Base-by-base conservation (phyloP, 2,329 filamentous ascomycete species). In the Cladosporium sp. region DNA sequence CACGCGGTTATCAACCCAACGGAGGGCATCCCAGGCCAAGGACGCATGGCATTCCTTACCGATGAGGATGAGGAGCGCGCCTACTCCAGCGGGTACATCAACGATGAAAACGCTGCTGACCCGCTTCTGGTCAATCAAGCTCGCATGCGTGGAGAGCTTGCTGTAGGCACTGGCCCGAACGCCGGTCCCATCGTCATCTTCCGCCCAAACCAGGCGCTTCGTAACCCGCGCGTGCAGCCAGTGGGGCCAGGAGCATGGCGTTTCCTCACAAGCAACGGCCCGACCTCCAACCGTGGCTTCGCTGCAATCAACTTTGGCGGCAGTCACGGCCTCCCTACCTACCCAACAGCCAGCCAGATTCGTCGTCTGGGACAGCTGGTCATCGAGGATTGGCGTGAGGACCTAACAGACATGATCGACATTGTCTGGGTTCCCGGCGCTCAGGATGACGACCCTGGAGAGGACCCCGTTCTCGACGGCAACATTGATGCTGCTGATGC, bases 121-220 rank as follows among this genome's bases (percentile, higher is more conserved):
- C 32, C 48, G 21, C 14, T 18, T 10, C 11, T 39, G 25, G 60
- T 63, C 10, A 56, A 16, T 16, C 3, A 13, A 10, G 60, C 60
- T 30, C 60, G 60, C 21, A 18, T 11, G 6, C 11, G 5, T 8
- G 60, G 49, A 26, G 60, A 53, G 3, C 60, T 62, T 25, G 28
- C 48, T 4, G 32, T 56, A 4, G 60, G 60, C 21, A 56, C 49
- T 25, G 60, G 60, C 34, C 10, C 4, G 4, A 56, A 54, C 48
- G 60, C 60, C n/a, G 60, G 60, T 23, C 60, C 60, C 16, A 39
- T 56, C 49, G 60, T 63, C 7, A 34, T 46, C 14, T 63, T 56
- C 25, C 23, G 34, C 7, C 60, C 60, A 5, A 26, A 46, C 13
- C 11, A 28, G 14, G 16, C n/a, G 13, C 14, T 46, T 7, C 49